Evolutionary conservation across 306 rosid genomes (phyloP).

Genomic region (Gastrolobium villosum): DNA sequence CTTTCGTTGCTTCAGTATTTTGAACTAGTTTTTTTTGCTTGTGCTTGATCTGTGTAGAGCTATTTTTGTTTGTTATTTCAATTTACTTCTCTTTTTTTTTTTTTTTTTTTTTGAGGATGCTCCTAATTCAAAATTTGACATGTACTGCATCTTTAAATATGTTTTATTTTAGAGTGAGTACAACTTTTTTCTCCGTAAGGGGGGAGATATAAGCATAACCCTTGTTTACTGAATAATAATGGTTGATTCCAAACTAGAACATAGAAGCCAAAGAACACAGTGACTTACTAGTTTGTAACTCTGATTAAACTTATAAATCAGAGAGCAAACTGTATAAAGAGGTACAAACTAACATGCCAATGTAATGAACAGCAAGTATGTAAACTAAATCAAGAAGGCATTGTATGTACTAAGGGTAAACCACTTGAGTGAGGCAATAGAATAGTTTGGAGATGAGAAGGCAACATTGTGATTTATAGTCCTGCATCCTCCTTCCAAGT

Average conservation of each 20-base stretch:
- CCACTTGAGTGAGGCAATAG: conserved; percentile 2
- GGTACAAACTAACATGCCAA: background rate
- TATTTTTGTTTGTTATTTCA: background rate
- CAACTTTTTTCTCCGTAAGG: background rate
- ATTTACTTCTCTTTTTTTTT: background rate
- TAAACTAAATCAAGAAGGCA: conserved; percentile 25
- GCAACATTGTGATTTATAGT: background rate
- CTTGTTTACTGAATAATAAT: background rate
- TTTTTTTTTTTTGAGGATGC: background rate
- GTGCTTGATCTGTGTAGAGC: conserved; percentile 32
- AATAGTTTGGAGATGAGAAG: conserved; percentile 16
- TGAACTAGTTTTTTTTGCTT: background rate
- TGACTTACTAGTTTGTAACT: background rate
- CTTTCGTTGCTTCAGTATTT: background rate
- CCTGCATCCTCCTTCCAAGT: background rate
- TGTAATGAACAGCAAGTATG: background rate
- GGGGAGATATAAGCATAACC: background rate
- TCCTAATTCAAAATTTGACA: conserved; percentile 10
- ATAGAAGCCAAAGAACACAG: background rate
- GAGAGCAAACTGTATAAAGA: conserved; percentile 1
- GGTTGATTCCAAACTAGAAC: background rate
- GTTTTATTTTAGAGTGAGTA: background rate
- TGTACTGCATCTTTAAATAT: background rate
- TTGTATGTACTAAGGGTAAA: background rate
- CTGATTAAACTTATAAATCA: background rate